These are phyloP conservation scores for Uronychia binucleata DNA, from an alignment of 73 alveolate species.

Conservation along the genomic window DNA sequence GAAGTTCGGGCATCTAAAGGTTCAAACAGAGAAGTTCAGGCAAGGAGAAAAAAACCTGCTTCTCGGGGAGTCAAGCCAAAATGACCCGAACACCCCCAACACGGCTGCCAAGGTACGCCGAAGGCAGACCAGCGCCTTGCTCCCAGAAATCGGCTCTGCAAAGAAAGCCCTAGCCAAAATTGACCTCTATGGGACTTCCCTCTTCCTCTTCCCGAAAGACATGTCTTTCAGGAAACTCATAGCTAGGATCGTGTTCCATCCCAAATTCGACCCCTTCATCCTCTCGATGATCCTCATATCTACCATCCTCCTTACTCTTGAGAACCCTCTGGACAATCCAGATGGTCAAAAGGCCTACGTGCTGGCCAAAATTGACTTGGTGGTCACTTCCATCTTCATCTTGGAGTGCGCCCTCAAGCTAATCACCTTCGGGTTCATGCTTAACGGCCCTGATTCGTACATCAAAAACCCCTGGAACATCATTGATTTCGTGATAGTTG, in stretches of 20 bases:
- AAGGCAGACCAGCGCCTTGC: no score
- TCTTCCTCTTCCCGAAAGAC: no score
- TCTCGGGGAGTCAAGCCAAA: no score
- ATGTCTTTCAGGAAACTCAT: constrained; percentile 80
- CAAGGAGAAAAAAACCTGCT: no score
- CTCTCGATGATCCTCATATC: constrained; percentile 40
- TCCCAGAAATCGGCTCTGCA: no score
- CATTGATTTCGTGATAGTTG: constrained; percentile 76
- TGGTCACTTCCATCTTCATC: constrained; percentile 45
- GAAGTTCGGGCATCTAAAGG: no score
- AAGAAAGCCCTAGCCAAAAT: no score
- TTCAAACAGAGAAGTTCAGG: no score
- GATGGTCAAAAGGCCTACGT: constrained; percentile 22
- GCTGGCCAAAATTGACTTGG: constrained; percentile 30
- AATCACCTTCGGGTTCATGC: constrained; percentile 42
- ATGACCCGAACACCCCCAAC: no score
- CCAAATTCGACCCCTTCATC: constrained; percentile 36
- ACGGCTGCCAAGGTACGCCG: no score
- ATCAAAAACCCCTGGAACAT: neutral
- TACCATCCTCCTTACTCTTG: constrained; percentile 49
- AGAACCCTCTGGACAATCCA: constrained; percentile 57
- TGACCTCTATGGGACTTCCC: no score
- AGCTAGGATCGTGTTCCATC: constrained; percentile 57
- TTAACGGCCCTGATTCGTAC: neutral
- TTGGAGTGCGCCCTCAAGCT: constrained; percentile 50